Base-by-base conservation (phyloP, 495 filamentous ascomycete genomes). In the Lophium mytilinum region DNA sequence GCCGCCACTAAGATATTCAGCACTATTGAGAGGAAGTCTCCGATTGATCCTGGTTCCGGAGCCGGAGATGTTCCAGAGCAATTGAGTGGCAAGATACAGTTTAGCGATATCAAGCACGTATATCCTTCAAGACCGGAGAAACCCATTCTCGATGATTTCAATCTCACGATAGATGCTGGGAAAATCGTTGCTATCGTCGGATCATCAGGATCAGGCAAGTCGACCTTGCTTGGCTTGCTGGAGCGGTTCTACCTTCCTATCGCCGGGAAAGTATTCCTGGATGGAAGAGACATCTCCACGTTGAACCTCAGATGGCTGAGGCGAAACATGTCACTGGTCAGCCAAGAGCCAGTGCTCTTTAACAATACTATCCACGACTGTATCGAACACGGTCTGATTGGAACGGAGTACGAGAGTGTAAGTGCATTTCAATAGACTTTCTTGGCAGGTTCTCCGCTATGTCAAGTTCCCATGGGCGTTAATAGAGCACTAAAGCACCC, bases 81-180 rank as follows among this genome's bases (percentile, higher is more conserved):
- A 24, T 78, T 94, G 6, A 75, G 85, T 37, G 93, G 90, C 30
- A 83, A 80, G 7, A 83, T 98, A 54, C 87, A 93, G 62, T 75
- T 98, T n/a, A 77, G 83, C 61, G 75, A 88, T 57, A 76, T 98
- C 66, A 92, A 87, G 72, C 90, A 95, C 63, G 88, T 96, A 62
- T 98, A 98, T 62, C 93, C 93, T 7, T 95, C 90, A 1, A 80
- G 93, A 36, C 87, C 92, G 0, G 89, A 96, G 61, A 91, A 95
- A 19, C 80, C 82, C 11, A 83, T 97, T 19, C 90, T 97, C 82
- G 72, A 89, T 45, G 82, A 85, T 52, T 87, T 96, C 52, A 87
- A 77, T 51, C 78, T 98, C 11, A 62, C 75, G 0, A 83, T 97
- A 53, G 85, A 87, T 10, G 87, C 93, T 17, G 91, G 91, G 15